These are phyloP conservation scores for Tetrahymena borealis DNA, from an alignment of 73 alveolate genomes.

Conservation along the genomic window DNA sequence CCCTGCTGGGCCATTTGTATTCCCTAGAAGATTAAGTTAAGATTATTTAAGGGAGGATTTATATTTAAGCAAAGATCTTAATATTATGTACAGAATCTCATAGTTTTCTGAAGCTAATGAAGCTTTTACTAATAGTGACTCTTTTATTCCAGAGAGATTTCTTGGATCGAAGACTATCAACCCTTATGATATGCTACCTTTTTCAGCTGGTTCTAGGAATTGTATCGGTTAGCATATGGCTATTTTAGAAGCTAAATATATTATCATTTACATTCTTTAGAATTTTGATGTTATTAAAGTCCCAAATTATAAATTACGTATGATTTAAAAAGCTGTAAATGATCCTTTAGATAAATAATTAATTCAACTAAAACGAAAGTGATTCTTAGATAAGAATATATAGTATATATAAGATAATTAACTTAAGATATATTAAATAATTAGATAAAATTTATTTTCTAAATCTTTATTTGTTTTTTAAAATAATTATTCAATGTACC, in stretches of 20 bases:
- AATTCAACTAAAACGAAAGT: not conserved
- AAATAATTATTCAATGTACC: too few relatives aligned
- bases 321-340: not conserved
- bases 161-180: not conserved
- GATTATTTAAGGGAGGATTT: not conserved
- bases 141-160: constrained; percentile 28
- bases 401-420: too few relatives aligned
- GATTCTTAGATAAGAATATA: not conserved
- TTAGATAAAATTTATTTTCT: too few relatives aligned
- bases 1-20: not conserved
- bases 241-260: not conserved
- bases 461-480: too few relatives aligned
- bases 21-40: not conserved
- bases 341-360: not conserved
- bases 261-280: not conserved
- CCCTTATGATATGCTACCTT: constrained; percentile 11
- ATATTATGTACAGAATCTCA: not conserved
- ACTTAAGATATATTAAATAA: too few relatives aligned
- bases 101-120: not conserved
- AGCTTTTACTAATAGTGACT: not conserved
- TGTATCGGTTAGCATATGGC: constrained; percentile 40
- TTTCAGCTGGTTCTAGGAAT: constrained; percentile 27
- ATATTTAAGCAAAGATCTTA: not conserved
- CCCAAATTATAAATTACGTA: not conserved
- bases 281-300: not conserved